Conservation (phyloP, 1,284 basidiomycete genomes). For the Heterobasidion parviporum region DNA sequence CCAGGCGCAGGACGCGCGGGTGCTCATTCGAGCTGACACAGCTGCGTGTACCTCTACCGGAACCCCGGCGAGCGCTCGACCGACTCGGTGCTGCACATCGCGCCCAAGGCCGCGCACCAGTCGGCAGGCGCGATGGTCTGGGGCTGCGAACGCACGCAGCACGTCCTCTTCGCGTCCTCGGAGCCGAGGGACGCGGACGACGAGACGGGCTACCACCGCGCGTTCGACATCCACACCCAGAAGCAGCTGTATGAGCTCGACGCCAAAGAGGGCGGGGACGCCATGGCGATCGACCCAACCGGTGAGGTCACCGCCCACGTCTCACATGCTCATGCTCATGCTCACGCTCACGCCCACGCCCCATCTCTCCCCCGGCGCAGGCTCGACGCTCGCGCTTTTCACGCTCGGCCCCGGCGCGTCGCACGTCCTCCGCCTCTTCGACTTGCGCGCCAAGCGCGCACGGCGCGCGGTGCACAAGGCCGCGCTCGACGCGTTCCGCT, state of each 20-base stretch:
- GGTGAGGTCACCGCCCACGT: constrained; percentile 24
- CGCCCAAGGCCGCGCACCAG: constrained; percentile 14
- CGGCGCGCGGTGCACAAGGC: constrained; percentile 16
- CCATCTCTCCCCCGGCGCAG: constrained; percentile 2
- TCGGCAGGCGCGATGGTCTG: constrained; percentile 43
- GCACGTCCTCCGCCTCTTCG: constrained; percentile 45
- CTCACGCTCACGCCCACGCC: background rate
- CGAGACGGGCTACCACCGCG: constrained; percentile 38
- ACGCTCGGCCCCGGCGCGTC: constrained; percentile 27
- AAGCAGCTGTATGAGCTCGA: constrained; percentile 28
- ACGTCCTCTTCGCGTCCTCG: constrained; percentile 49
- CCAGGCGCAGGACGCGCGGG: background rate
- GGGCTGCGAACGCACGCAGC: constrained; percentile 34
- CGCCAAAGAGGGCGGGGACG: constrained; percentile 45
- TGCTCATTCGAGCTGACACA: background rate
- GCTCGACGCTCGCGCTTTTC: constrained; percentile 23
- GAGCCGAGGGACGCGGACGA: constrained; percentile 29
- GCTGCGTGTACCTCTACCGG: constrained; percentile 7
- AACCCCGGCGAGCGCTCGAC: constrained; percentile 9
- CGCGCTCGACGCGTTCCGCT: constrained; percentile 23
- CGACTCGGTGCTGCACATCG: constrained; percentile 4
- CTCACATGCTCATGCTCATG: background rate
- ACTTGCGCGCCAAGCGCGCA: constrained; percentile 29
- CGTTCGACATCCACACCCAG: constrained; percentile 32
- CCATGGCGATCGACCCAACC: constrained; percentile 32